These are phyloP conservation scores for Urostyla sp. DNA, from an alignment of 73 alveolate genomes.

Conservation along the genomic window DNA sequence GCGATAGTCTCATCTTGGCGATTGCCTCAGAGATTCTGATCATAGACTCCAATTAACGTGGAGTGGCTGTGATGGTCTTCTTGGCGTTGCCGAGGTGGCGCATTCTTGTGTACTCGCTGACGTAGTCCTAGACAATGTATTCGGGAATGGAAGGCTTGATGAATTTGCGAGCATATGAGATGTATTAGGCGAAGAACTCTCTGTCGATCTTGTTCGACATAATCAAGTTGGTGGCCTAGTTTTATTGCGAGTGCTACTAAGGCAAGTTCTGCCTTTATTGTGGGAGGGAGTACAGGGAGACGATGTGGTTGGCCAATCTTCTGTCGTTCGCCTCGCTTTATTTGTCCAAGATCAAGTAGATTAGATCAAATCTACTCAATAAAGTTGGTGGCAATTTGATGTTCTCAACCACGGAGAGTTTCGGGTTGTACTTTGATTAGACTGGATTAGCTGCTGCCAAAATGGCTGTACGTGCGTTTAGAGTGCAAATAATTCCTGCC, in stretches of 20 bases:
- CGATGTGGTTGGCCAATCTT: slow-evolving; percentile 95
- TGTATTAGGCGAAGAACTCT: slow-evolving; percentile 82
- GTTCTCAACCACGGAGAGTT: slow-evolving; percentile 97
- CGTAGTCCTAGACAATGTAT: slow-evolving; percentile 78
- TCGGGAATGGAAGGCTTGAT: slow-evolving; percentile 86
- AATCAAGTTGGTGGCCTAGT: slow-evolving; percentile 10
- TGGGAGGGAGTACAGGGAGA: slow-evolving; percentile 78
- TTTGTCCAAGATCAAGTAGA: slow-evolving; percentile 96
- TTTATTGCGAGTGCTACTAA: slow-evolving; percentile 50
- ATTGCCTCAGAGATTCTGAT: slow-evolving; percentile 97
- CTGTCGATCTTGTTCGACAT: slow-evolving; percentile 58
- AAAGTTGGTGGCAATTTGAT: slow-evolving; percentile 97
- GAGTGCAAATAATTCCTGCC: slow-evolving; percentile 98
- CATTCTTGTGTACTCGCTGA: slow-evolving; percentile 88
- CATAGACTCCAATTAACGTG: slow-evolving; percentile 96
- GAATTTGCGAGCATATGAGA: slow-evolving; percentile 84
- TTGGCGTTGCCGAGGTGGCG: slow-evolving; percentile 84
- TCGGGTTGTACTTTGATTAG: slow-evolving; percentile 78
- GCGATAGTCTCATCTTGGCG: slow-evolving; percentile 92
- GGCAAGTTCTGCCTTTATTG: slow-evolving; percentile 50
- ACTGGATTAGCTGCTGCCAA: slow-evolving; percentile 99
- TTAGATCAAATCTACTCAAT: slow-evolving; percentile 97
- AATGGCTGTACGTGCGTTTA: slow-evolving; percentile 99
- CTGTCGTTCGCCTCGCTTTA: slow-evolving; percentile 92
- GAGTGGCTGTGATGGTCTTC: slow-evolving; percentile 98